phyloP scores from a whole-genome alignment of 352 stramenopile species.

The Phytopythium ostracodes region DNA sequence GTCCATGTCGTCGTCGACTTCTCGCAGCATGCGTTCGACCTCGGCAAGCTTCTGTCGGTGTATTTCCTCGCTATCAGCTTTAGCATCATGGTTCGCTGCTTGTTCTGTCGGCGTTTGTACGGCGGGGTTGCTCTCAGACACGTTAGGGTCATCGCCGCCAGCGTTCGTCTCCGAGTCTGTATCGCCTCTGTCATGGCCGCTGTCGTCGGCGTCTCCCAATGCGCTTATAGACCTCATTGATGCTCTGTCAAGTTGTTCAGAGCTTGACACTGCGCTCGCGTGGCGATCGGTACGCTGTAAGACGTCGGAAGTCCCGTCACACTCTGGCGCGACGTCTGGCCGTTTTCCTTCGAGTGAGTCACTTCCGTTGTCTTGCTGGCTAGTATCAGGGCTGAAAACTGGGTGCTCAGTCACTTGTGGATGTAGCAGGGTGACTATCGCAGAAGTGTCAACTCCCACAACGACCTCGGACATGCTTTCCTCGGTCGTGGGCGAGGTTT shows the following conservation, averaged over 20 bases:
- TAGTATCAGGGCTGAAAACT: neutral
- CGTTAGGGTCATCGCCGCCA: neutral
- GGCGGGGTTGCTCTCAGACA: neutral
- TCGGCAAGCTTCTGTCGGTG: constrained; percentile 20
- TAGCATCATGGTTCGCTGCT: too few species aligned
- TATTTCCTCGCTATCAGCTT: constrained; percentile 4
- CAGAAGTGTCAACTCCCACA: neutral
- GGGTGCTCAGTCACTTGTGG: neutral
- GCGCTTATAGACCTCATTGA: too few species aligned
- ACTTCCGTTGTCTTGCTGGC: neutral
- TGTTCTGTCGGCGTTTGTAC: too few species aligned
- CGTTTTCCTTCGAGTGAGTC: neutral
- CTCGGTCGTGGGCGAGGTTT: neutral
- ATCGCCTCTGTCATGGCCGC: too few species aligned
- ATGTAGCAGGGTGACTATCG: neutral
- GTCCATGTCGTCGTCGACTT: constrained; percentile 15
- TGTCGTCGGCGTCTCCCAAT: too few species aligned
- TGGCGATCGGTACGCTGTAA: too few species aligned
- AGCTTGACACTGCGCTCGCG: too few species aligned
- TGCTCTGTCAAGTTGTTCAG: too few species aligned
- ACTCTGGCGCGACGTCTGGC: neutral
- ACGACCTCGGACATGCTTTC: neutral
- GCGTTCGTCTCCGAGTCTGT: too few species aligned
- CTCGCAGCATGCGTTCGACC: constrained; percentile 16
- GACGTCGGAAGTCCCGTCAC: too few species aligned